Evolutionary conservation across 225 moss, liverwort and hornwort genomes (phyloP).

Genomic region (Ulota crispa): DNA sequence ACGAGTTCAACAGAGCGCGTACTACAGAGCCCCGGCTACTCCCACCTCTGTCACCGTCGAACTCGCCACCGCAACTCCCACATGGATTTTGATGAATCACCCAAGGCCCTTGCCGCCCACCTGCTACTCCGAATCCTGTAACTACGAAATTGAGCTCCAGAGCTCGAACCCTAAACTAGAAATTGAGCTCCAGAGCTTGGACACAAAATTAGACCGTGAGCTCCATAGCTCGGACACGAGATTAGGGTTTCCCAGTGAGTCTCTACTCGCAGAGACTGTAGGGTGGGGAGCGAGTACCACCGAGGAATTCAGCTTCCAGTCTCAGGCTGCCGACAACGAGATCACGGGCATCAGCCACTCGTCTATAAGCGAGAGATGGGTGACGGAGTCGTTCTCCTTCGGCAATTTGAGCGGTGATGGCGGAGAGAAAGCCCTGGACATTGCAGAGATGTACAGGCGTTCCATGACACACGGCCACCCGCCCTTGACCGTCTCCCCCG

Average conservation of each 20-base stretch:
- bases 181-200: not conserved
- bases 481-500: slow-evolving; percentile 48
- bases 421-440: not conserved
- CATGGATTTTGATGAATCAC: slow-evolving; percentile 40
- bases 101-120: slow-evolving; percentile 42
- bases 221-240: not conserved
- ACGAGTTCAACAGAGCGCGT: not conserved
- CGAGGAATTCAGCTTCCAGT: slow-evolving; percentile 25
- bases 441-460: not conserved
- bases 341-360: slow-evolving; percentile 26
- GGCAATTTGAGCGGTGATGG: not conserved
- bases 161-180: not conserved
- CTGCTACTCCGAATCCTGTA: not conserved
- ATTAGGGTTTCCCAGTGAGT: not conserved
- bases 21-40: slow-evolving; percentile 8
- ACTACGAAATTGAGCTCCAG: not conserved
- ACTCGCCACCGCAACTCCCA: slow-evolving; percentile 22
- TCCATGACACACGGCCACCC: not conserved
- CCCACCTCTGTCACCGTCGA: slow-evolving; percentile 31
- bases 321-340: slow-evolving; percentile 19
- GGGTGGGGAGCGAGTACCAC: slow-evolving; percentile 30
- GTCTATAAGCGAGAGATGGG: slow-evolving; percentile 40
- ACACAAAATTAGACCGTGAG: not conserved
- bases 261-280: not conserved
- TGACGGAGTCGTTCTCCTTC: slow-evolving; percentile 46